Conservation (phyloP, 1,139 yeast species). For the Suhomyces ambrosiae region DNA sequence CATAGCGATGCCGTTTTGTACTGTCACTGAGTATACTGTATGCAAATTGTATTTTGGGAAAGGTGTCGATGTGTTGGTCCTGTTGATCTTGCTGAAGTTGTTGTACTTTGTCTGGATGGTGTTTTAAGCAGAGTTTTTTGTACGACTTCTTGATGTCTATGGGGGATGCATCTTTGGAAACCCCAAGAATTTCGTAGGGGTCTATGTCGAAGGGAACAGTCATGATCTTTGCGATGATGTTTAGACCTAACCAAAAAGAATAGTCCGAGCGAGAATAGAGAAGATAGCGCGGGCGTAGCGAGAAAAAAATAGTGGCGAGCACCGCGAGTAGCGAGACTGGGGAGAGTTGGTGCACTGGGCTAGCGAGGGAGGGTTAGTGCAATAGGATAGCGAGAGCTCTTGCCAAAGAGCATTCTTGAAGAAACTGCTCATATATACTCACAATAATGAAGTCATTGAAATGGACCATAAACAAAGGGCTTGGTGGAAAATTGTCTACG, state of each 20-base stretch:
- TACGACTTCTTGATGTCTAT: constrained; percentile 70
- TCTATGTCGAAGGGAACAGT: constrained; percentile 45
- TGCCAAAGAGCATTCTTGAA: too few species aligned
- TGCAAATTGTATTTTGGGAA: constrained; percentile 75
- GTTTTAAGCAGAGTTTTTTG: constrained; percentile 64
- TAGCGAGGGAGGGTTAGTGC: too few species aligned
- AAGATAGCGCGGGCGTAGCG: constrained; percentile 1
- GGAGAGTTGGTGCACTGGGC: background rate
- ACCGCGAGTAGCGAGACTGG: background rate
- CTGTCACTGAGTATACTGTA: constrained; percentile 69
- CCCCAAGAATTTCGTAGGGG: constrained; percentile 64
- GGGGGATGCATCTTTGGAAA: constrained; percentile 43
- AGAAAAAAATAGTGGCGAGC: background rate
- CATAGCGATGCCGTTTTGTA: constrained; percentile 58
- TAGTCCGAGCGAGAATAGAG: too few species aligned
- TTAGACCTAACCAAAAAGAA: too few species aligned
- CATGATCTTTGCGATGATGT: constrained; percentile 5
- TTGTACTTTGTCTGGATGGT: constrained; percentile 78
- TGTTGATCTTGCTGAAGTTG: constrained; percentile 43
- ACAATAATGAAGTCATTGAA: too few species aligned
- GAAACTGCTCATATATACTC: too few species aligned
- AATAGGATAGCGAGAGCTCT: too few species aligned
- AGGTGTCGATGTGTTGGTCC: constrained; percentile 42
- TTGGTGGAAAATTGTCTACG: too few species aligned
- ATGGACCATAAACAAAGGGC: too few species aligned